Evolutionary conservation across 2,329 filamentous ascomycete genomes (phyloP).

Genomic region (Trichoderma oligosporum): DNA sequence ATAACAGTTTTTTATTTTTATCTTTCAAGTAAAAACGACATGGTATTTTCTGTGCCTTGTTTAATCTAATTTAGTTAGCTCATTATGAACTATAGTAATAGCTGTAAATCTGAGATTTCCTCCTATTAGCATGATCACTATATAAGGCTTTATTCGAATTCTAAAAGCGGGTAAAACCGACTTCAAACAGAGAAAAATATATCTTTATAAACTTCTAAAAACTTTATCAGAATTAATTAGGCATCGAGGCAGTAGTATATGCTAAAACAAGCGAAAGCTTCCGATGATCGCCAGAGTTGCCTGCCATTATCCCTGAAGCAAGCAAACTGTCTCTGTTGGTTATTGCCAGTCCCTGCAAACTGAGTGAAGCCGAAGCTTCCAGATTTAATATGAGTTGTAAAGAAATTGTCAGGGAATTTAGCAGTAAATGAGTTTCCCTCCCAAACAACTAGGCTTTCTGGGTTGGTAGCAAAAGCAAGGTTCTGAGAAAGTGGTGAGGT

Average conservation of each 20-base stretch:
- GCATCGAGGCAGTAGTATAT: constrained; percentile 13
- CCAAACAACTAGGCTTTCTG: background rate
- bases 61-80: too few relatives aligned
- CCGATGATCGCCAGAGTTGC: background rate
- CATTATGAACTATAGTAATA: too few relatives aligned
- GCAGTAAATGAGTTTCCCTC: background rate
- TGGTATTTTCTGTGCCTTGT: too few relatives aligned
- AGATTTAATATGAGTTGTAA: background rate
- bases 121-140: too few relatives aligned
- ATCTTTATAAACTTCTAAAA: background rate
- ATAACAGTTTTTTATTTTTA: too few relatives aligned
- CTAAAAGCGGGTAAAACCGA: too few relatives aligned
- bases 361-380: constrained; percentile 8
- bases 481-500: background rate
- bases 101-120: too few relatives aligned
- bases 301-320: constrained; percentile 11
- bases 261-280: constrained; percentile 7
- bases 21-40: too few relatives aligned
- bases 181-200: background rate
- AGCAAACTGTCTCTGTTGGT: constrained; percentile 5
- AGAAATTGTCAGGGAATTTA: background rate
- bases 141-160: too few relatives aligned
- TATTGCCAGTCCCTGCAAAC: constrained; percentile 5
- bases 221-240: background rate
- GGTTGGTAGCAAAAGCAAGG: background rate